Evolutionary conservation across 148 eudicot species (phyloP), one percentile per base, ranked within the genome.

Genomic region (Agrostemma githago): DNA sequence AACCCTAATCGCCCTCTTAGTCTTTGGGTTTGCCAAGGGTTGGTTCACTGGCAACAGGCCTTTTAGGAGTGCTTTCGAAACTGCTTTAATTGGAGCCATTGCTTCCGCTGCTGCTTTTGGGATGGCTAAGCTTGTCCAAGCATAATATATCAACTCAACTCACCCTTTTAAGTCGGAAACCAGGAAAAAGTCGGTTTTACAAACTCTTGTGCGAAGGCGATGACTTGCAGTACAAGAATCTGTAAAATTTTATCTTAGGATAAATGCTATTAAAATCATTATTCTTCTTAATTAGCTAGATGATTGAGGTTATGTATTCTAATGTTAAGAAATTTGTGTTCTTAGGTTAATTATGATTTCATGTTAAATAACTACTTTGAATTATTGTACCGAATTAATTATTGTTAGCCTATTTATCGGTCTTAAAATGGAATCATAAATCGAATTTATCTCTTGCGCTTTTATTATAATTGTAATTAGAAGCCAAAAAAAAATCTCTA

Each of bases 101-200:
- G 98, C 97, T 39, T 94, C 98, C 53, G 98, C 98, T 37, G 97
- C 97, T 60, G 98, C 98, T 15, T 94, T 78, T 76, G 98, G 91
- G 76, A 81, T 94, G 96, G 98, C 98, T 74, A 94, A 89, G 85
- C 76, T 76, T 79, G 88, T 93, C 53, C 95, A 88, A 65, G 81
- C 86, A 68, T 81, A 78, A 48, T 17, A n/a, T 16, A 11, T 12
- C 56, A 12, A 51, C 4, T 12, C 56, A 51, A 51, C n/a, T n/a
- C n/a, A n/a, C 14, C 56, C 56, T 51, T 10, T 1, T 51, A 51
- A 51, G 56, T 51, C 34, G 34, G 34, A 26, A 26, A 51, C 4
- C 15, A 11, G 56, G 16, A 51, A 51, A 51, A 51, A 12, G 12
- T 48, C 5, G 3, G 53, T 3, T 48, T 48, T 48, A 48, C 53